A percentile compares a stretch with the other conserved stretches of the same genome.
Conservation (phyloP, 1,284 basidiomycete species). For the Volvariella volvacea region DNA sequence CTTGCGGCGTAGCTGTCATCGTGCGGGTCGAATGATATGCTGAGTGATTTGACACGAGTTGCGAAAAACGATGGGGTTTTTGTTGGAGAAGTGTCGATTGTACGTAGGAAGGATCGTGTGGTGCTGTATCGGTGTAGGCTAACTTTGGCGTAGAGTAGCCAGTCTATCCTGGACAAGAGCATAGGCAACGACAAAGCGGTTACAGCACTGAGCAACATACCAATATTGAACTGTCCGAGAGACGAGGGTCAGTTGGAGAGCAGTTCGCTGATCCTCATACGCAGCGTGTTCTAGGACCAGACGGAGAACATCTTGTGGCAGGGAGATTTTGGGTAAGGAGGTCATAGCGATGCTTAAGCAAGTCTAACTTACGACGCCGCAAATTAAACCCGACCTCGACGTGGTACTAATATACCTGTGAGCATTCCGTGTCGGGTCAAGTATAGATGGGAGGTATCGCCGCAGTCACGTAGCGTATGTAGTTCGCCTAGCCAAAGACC, state of each 20-base stretch:
- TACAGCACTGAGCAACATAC: conserved; percentile 13
- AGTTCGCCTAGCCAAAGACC: too few species aligned
- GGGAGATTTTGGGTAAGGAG: too few species aligned
- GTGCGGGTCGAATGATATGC: conserved; percentile 20
- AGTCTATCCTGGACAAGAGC: conserved; percentile 17
- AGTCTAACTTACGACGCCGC: too few species aligned
- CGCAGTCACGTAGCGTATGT: too few species aligned
- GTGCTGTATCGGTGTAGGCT: conserved; percentile 19
- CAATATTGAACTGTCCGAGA: conserved; percentile 18
- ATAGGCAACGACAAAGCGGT: background rate
- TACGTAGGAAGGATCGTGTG: conserved; percentile 19
- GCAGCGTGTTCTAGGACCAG: conserved; percentile 20
- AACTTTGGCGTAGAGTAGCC: conserved; percentile 19
- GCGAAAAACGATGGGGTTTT: conserved; percentile 21
- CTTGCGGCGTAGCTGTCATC: conserved; percentile 14
- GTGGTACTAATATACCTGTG: too few species aligned
- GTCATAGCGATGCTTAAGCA: too few species aligned
- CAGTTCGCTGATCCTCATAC: conserved; percentile 15
- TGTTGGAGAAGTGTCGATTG: conserved; percentile 17
- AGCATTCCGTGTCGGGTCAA: too few species aligned
- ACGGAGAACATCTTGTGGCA: conserved; percentile 20
- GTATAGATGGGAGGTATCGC: too few species aligned
- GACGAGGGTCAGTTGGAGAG: conserved; percentile 18
- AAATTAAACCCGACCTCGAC: too few species aligned
- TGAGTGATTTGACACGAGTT: conserved; percentile 21